A percentile compares a stretch with the other conserved stretches of the same genome.
These are phyloP conservation scores for Penicillium fuscoglaucum DNA, from an alignment of 2,329 filamentous ascomycete genomes.

Conservation along the genomic window DNA sequence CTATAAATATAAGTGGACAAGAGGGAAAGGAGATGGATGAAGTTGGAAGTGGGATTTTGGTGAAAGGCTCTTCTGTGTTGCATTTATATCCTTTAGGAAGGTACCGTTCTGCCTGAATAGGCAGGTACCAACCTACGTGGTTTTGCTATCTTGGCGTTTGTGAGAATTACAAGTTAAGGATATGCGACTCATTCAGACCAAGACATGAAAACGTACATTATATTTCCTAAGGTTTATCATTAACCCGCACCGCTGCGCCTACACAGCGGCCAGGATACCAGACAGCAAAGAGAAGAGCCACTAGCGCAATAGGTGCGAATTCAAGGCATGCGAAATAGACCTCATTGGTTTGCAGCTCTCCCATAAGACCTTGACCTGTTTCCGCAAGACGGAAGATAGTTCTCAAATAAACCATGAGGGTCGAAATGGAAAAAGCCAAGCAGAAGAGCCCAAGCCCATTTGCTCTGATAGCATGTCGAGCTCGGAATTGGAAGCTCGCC, in stretches of 20 bases:
- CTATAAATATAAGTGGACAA: neutral
- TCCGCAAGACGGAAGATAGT: constrained; percentile 20
- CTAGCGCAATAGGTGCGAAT: constrained; percentile 19
- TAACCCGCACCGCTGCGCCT: neutral
- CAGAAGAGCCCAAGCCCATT: neutral
- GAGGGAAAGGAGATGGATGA: neutral
- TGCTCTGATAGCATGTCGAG: neutral
- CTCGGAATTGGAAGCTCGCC: neutral
- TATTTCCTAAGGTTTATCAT: neutral
- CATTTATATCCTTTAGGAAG: neutral
- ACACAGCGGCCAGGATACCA: constrained; percentile 18
- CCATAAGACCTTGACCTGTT: constrained; percentile 14
- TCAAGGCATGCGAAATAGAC: constrained; percentile 21
- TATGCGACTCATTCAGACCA: neutral
- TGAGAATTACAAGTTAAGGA: neutral
- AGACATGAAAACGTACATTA: neutral
- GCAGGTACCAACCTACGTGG: neutral
- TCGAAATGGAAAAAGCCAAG: constrained; percentile 13
- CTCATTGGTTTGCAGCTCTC: constrained; percentile 15
- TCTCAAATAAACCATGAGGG: constrained; percentile 19
- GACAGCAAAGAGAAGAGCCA: constrained; percentile 15
- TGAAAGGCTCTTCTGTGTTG: neutral
- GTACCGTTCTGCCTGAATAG: neutral
- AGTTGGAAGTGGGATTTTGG: neutral
- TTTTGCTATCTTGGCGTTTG: neutral